These are phyloP conservation scores for Salix arbutifolia DNA, from an alignment of 345 rosid genomes.

Conservation along the genomic window DNA sequence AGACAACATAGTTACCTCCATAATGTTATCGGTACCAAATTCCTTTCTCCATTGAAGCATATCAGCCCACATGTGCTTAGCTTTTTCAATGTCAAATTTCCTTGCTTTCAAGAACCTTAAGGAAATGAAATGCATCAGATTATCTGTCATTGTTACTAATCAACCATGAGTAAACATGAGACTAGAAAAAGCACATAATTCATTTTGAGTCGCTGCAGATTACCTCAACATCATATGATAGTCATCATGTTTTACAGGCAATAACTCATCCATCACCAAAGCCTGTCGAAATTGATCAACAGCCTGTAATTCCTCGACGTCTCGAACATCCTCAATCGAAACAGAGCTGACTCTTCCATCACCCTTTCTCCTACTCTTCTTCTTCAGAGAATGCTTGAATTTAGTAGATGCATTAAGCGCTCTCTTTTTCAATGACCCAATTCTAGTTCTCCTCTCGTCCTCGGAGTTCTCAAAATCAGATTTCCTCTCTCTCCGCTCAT, in stretches of 20 bases:
- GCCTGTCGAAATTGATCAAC: conserved; percentile 89
- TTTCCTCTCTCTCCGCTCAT: conserved; percentile 87
- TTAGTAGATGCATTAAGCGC: conserved; percentile 86
- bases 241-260: conserved; percentile 70
- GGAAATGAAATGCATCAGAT: not conserved
- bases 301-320: conserved; percentile 73
- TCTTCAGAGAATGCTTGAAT: conserved; percentile 87
- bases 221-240: conserved; percentile 96
- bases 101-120: conserved; percentile 85
- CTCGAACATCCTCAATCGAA: conserved; percentile 95
- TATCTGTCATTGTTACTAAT: not conserved
- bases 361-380: conserved; percentile 76
- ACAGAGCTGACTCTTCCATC: conserved; percentile 95
- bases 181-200: not conserved
- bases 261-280: conserved; percentile 81
- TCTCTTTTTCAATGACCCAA: conserved; percentile 88
- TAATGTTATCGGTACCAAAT: conserved; percentile 70
- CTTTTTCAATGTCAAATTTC: conserved; percentile 82
- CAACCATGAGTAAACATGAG: not conserved
- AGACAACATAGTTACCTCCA: conserved; percentile 47
- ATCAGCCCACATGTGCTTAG: conserved; percentile 97
- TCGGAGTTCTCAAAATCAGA: conserved; percentile 98
- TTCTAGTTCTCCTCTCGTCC: conserved; percentile 94
- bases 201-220: not conserved
- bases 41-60: conserved; percentile 96